Percentiles rank a stretch among this genome's conserved stretches.
These are phyloP conservation scores for Trypanosoma congolense DNA, from an alignment of 208 protist genomes.

Conservation along the genomic window DNA sequence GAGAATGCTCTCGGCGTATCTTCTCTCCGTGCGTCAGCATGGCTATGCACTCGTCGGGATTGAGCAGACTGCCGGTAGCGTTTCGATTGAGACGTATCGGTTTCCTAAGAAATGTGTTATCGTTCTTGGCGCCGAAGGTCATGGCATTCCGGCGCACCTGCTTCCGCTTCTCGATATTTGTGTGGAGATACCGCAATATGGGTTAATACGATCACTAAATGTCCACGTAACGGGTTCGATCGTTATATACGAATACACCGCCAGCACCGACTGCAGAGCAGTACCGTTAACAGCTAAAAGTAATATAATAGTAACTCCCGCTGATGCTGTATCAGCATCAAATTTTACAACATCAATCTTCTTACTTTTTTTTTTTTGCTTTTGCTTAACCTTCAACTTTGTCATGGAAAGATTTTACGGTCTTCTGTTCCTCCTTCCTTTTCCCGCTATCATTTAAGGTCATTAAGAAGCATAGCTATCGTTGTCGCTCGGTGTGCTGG, in stretches of 20 bases:
- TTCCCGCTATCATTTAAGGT: no score
- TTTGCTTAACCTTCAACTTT: no score
- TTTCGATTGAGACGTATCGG: constrained; percentile 57
- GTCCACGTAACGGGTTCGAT: constrained; percentile 90
- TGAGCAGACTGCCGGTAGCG: constrained; percentile 85
- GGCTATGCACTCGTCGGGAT: constrained; percentile 88
- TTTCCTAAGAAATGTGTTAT: constrained; percentile 73
- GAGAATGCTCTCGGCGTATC: constrained; percentile 49
- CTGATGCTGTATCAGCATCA: no score
- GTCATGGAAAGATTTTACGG: no score
- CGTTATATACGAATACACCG: constrained; percentile 90
- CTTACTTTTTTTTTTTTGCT: no score
- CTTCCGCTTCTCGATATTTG: constrained; percentile 80
- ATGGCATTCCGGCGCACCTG: constrained; percentile 81
- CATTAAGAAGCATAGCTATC: no score
- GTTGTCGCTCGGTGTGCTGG: no score
- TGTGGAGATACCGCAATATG: constrained; percentile 91
- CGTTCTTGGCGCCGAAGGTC: constrained; percentile 83
- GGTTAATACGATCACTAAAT: constrained; percentile 88
- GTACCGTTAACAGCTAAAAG: background rate
- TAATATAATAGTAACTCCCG: no score
- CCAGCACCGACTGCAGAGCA: constrained; percentile 62
- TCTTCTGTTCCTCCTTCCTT: no score
- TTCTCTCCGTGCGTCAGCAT: constrained; percentile 44
- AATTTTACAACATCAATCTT: no score